These are phyloP conservation scores for Neofusicoccum sp. DNA, from an alignment of 2,329 filamentous ascomycete species.

Conservation along the genomic window DNA sequence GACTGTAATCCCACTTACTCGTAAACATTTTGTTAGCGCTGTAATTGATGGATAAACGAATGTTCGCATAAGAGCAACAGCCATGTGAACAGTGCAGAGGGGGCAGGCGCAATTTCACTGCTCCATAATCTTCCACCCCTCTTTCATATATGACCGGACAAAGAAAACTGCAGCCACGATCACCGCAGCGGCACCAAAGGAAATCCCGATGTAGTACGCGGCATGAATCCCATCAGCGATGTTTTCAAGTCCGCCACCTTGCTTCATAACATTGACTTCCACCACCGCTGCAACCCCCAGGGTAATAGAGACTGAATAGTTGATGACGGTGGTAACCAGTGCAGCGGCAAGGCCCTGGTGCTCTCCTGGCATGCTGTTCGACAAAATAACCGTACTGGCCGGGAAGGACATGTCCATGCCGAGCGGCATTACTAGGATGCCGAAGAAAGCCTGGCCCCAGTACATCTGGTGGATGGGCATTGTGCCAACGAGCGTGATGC, in stretches of 20 bases:
- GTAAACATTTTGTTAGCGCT: no score
- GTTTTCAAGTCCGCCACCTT: background rate
- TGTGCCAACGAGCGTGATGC: slow-evolving; percentile 30
- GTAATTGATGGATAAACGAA: no score
- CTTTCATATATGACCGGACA: background rate
- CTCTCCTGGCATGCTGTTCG: slow-evolving; percentile 14
- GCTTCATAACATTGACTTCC: background rate
- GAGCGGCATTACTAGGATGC: slow-evolving; percentile 35
- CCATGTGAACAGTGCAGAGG: no score
- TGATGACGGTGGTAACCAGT: slow-evolving; percentile 16
- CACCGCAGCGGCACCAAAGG: background rate
- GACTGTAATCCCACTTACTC: no score
- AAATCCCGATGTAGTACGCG: slow-evolving; percentile 1
- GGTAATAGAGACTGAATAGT: slow-evolving; percentile 12
- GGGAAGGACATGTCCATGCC: slow-evolving; percentile 33
- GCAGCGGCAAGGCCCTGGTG: slow-evolving; percentile 15
- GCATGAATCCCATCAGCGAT: background rate
- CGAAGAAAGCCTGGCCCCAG: slow-evolving; percentile 38
- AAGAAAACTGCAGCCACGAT: slow-evolving; percentile 6
- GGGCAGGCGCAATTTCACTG: background rate
- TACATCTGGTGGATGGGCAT: slow-evolving; percentile 35
- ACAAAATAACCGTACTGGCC: slow-evolving; percentile 15
- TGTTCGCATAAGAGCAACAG: background rate
- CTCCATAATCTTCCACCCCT: slow-evolving; percentile 14
- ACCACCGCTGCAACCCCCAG: slow-evolving; percentile 15